Base-by-base conservation (phyloP, 2,329 filamentous ascomycete species). In the Penicillium sp. region DNA sequence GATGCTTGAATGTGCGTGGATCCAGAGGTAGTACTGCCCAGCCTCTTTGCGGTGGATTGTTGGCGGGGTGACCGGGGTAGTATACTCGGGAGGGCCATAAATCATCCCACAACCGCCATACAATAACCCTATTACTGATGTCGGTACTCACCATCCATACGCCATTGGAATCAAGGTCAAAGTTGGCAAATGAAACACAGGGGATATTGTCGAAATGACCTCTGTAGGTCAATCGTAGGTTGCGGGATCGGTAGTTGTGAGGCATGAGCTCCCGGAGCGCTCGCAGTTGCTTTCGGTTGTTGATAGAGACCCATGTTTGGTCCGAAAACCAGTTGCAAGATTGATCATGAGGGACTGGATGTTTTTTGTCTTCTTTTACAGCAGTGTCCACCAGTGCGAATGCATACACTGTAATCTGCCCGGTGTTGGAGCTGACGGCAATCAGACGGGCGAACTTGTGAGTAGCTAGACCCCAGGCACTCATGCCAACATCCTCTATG, bases 391-490 rank as follows among this genome's bases (percentile, higher is more conserved):
- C 68, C 45, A 86, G 71, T 0, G 79, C 81, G 58, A 82, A 81
- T 12, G 81, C 80, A 59, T 82, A 80, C 0, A 86, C 73, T 3
- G 75, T 79, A 25, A 87, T 78, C 13, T 73, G 62, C 20, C 76
- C 74, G 0, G 78, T 80, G 65, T 98, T 98, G 0, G 88, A 84
- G 59, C 87, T 88, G 33, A 95, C 85, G 0, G 92, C 93, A 54
- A 98, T 86, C 53, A 96, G 75, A 0, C 91, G 83, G n/a, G 88
- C 89, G 54, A 84, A 75, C 53, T 82, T 79, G 66, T 97, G 92
- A 9, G 95, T 79, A 6, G 89, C 86, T 42, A 95, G 71, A 0
- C 92, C 93, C 93, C 93, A 98, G 2, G 91, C 92, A 52, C 88
- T 92, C 23, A 72, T 73, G 1, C 81, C 81, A 2, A 95, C 89